Conservation (phyloP, 768 basidiomycete genomes). For the Leccinum variicolor region DNA sequence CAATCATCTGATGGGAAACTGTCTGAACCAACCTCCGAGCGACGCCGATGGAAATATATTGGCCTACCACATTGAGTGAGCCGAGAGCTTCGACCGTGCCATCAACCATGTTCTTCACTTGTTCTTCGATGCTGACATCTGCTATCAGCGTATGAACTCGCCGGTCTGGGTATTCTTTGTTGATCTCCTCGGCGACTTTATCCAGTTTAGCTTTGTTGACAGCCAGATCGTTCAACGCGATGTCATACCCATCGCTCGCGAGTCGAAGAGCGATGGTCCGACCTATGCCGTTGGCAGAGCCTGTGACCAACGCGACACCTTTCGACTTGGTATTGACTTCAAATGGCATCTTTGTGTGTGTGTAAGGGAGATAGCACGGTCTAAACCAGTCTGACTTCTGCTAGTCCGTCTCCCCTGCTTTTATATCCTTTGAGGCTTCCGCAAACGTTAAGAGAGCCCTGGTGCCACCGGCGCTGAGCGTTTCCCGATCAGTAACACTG, state of each 20-base stretch:
- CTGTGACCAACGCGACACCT: constrained; percentile 31
- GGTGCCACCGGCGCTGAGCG: background rate
- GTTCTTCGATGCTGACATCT: constrained; percentile 27
- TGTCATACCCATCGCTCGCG: constrained; percentile 34
- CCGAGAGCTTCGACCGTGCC: constrained; percentile 23
- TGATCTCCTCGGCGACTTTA: constrained; percentile 12
- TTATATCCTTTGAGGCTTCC: constrained; percentile 1
- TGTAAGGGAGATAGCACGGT: background rate
- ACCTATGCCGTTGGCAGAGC: constrained; percentile 33
- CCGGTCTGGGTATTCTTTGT: constrained; percentile 2
- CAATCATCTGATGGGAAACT: constrained; percentile 11
- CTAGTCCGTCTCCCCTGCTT: background rate
- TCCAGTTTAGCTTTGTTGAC: constrained; percentile 18
- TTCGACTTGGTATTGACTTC: constrained; percentile 12
- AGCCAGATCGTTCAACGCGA: constrained; percentile 34
- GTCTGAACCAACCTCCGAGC: constrained; percentile 4
- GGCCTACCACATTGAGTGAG: constrained; percentile 35
- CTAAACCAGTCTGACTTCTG: background rate
- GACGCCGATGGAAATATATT: background rate
- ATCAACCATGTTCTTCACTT: constrained; percentile 32
- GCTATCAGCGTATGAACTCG: constrained; percentile 13
- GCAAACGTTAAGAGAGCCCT: background rate
- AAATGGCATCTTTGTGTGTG: constrained; percentile 4
- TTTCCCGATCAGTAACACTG: background rate
- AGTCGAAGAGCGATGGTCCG: constrained; percentile 34